Evolutionary conservation across 2,329 filamentous ascomycete species (phyloP).

Genomic region (Colletotrichum sp.): DNA sequence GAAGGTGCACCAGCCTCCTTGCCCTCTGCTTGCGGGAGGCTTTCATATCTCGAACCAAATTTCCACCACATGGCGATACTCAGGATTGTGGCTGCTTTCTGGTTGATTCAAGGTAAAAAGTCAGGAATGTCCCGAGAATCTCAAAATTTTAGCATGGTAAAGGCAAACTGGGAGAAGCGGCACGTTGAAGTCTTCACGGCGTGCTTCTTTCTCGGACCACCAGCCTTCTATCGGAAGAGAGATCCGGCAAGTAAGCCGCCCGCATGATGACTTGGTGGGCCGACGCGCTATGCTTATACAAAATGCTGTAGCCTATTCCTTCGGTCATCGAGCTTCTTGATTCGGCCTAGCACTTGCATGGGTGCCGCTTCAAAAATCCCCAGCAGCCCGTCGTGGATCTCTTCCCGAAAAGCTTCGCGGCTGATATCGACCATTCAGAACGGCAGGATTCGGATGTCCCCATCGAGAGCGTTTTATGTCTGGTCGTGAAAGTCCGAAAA

Average conservation of each 20-base stretch:
- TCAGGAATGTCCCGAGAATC: background rate
- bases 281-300: background rate
- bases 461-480: background rate
- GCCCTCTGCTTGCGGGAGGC: background rate
- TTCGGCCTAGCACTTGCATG: background rate
- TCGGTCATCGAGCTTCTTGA: background rate
- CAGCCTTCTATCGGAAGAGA: background rate
- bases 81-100: background rate
- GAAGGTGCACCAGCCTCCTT: background rate
- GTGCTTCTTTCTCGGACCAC: background rate
- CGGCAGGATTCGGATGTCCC: background rate
- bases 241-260: background rate
- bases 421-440: background rate
- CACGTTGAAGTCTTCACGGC: background rate
- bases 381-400: background rate
- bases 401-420: background rate
- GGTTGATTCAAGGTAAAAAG: background rate
- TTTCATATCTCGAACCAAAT: background rate
- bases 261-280: background rate
- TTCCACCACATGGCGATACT: background rate
- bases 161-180: accelerated
- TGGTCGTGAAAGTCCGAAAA: background rate
- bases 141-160: accelerated
- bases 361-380: background rate
- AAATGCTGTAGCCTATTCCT: background rate